Conservation (phyloP, 257 asterid species). For the Ilex aquifolium region DNA sequence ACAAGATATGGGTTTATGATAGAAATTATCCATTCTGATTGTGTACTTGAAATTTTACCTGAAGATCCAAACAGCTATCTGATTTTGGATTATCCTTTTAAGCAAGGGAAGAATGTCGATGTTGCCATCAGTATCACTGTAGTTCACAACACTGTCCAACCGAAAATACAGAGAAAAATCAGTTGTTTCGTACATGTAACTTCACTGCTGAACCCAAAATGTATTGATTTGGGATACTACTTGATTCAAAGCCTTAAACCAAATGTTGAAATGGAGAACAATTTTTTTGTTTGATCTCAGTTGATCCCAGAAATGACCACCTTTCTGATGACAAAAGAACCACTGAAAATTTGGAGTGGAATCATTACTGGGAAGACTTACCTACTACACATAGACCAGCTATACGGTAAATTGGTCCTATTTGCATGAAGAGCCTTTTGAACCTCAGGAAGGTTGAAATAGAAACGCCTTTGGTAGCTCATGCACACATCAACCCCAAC, state of each 20-base stretch:
- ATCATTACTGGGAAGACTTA: slow-evolving; percentile 16
- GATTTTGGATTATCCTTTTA: slow-evolving; percentile 49
- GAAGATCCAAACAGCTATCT: slow-evolving; percentile 72
- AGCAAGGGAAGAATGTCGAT: slow-evolving; percentile 72
- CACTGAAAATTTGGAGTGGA: background rate
- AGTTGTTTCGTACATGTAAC: background rate
- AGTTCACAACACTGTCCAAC: slow-evolving; percentile 45
- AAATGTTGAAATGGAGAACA: no score
- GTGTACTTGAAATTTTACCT: slow-evolving; percentile 35
- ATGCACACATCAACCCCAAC: slow-evolving; percentile 88
- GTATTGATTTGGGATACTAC: background rate
- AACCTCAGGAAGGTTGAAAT: slow-evolving; percentile 90
- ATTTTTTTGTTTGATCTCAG: no score
- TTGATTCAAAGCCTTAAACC: no score
- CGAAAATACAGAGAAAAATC: slow-evolving; percentile 2
- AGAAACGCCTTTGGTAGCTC: slow-evolving; percentile 67
- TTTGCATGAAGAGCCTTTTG: slow-evolving; percentile 94
- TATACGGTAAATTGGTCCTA: slow-evolving; percentile 66
- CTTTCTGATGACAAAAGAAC: background rate
- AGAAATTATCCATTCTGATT: no score
- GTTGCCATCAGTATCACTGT: slow-evolving; percentile 53
- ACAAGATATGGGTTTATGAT: no score
- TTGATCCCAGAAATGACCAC: no score
- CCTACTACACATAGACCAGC: slow-evolving; percentile 84
- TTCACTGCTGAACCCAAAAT: no score